A percentile compares a stretch with the other conserved stretches of the same genome.
phyloP scores from a whole-genome alignment of 129 eudicot genomes.

The Flaveria bidentis region DNA sequence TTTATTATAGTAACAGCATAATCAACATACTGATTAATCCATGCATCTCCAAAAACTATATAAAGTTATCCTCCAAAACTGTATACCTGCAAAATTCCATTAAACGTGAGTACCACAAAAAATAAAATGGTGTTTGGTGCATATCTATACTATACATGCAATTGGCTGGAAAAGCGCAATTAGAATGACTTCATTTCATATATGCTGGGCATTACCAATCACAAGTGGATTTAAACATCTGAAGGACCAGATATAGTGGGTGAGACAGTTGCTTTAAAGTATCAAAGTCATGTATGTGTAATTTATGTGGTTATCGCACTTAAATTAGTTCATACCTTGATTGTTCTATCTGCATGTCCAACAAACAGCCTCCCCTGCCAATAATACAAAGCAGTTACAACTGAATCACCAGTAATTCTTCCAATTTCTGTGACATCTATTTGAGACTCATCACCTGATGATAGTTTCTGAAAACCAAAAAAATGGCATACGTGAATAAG shows the following conservation, averaged over 20 bases:
- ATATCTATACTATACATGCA: background rate
- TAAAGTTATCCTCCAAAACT: conserved; percentile 35
- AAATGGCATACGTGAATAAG: background rate
- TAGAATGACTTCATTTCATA: background rate
- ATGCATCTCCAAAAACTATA: conserved; percentile 12
- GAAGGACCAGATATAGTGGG: background rate
- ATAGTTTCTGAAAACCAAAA: conserved; percentile 43
- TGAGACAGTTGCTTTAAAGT: background rate
- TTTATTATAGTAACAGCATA: too few relatives aligned
- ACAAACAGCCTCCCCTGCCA: conserved; percentile 72
- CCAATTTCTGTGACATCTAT: conserved; percentile 53
- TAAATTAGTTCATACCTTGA: conserved; percentile 53
- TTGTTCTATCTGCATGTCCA: conserved; percentile 70
- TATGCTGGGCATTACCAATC: background rate
- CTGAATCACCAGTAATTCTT: conserved; percentile 63
- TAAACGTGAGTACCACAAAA: background rate
- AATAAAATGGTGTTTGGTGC: background rate
- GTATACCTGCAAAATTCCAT: conserved; percentile 27
- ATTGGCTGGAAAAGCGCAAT: background rate
- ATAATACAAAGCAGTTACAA: conserved; percentile 59
- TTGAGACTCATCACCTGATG: conserved; percentile 46
- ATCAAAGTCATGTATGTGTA: background rate
- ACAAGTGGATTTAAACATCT: background rate
- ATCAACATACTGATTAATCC: background rate
- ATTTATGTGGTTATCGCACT: background rate